Percentiles rank a stretch among this genome's conserved stretches.
Evolutionary conservation across 495 filamentous ascomycete species (phyloP).

Genomic region (Aspergillus coremiiformis): DNA sequence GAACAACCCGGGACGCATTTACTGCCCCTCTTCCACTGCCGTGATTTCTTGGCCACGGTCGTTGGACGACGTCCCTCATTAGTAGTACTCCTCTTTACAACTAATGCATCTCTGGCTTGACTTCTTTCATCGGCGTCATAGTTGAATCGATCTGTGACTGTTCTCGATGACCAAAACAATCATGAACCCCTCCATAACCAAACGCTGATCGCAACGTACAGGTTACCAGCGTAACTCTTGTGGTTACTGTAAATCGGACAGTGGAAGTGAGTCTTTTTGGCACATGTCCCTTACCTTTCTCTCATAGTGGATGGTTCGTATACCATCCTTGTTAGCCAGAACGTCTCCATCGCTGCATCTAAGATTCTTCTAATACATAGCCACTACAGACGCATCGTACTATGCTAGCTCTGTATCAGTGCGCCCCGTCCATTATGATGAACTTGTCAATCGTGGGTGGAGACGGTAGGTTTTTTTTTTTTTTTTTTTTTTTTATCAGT

Average conservation of each 20-base stretch:
- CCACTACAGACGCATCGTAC: slow-evolving; percentile 66
- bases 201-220: slow-evolving; percentile 14
- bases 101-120: background rate
- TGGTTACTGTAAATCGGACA: slow-evolving; percentile 49
- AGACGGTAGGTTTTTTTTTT: slow-evolving; percentile 56
- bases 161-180: slow-evolving; percentile 9
- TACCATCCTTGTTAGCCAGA: slow-evolving; percentile 1
- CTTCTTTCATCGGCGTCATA: slow-evolving; percentile 2
- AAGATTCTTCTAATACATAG: slow-evolving; percentile 10
- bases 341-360: slow-evolving; percentile 13
- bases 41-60: background rate
- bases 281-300: slow-evolving; percentile 1
- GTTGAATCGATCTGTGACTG: slow-evolving; percentile 7
- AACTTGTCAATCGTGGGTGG: slow-evolving; percentile 82
- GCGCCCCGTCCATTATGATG: slow-evolving; percentile 67
- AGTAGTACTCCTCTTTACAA: background rate
- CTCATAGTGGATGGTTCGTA: background rate
- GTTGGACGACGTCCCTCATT: background rate
- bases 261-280: slow-evolving; percentile 41
- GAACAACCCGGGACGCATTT: background rate
- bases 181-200: background rate
- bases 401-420: slow-evolving; percentile 66
- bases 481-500: background rate
- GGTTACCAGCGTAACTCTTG: slow-evolving; percentile 47
- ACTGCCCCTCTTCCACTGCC: slow-evolving; percentile 10